phyloP scores from a whole-genome alignment of 352 stramenopile species.

The Pythium grandisporangium region DNA sequence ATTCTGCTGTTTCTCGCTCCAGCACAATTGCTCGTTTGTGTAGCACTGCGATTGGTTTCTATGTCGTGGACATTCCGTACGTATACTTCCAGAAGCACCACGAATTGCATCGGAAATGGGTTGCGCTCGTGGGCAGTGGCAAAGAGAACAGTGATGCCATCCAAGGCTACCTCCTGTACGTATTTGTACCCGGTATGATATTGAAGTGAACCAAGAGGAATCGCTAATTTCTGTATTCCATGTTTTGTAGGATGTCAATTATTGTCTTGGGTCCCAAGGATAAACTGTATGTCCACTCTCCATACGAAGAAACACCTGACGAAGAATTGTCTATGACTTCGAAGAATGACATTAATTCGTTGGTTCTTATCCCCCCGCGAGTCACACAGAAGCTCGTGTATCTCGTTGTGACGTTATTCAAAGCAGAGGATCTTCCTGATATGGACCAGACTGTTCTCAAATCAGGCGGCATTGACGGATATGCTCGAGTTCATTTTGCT shows the following conservation, averaged over 20 bases:
- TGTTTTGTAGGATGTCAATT: conserved; percentile 55
- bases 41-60: conserved; percentile 84
- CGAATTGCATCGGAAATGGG: conserved; percentile 85
- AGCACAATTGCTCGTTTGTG: conserved; percentile 18
- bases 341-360: conserved; percentile 61
- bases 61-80: conserved; percentile 76
- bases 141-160: conserved; percentile 78
- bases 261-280: conserved; percentile 80
- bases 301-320: conserved; percentile 26
- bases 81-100: conserved; percentile 82
- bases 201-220: background rate
- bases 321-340: background rate
- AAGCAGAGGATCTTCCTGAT: conserved; percentile 68
- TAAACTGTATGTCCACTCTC: conserved; percentile 60
- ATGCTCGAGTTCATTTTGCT: conserved; percentile 67
- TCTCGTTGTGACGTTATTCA: conserved; percentile 72
- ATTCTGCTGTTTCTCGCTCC: conserved; percentile 10
- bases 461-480: conserved; percentile 71
- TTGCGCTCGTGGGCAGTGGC: conserved; percentile 70
- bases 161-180: conserved; percentile 83
- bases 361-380: conserved; percentile 75
- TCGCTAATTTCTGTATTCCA: background rate
- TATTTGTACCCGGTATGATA: conserved; percentile 2
- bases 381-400: conserved; percentile 64
- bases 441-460: conserved; percentile 75